A percentile compares a stretch with the other conserved stretches of the same genome.
Conservation (phyloP, 208 protist genomes). For the Herpetomonas samuelpessoai region DNA sequence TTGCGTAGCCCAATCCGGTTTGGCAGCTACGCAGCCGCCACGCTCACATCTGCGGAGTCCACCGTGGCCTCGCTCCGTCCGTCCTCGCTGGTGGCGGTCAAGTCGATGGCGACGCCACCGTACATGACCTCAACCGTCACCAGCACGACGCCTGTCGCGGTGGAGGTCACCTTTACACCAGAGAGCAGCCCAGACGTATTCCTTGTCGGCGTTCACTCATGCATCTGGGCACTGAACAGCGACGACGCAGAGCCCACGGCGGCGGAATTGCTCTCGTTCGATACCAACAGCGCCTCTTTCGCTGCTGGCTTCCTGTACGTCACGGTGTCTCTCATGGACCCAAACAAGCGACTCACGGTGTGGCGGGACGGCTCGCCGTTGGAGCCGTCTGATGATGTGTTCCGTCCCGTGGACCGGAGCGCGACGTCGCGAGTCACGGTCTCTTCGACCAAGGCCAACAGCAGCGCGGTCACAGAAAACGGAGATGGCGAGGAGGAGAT, state of each 20-base stretch:
- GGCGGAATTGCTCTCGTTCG: not conserved
- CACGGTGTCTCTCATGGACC: conserved; percentile 9
- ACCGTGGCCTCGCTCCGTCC: not conserved
- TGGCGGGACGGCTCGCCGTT: conserved; percentile 4
- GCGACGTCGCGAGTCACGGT: not conserved
- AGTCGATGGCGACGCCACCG: conserved; percentile 1
- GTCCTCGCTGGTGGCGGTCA: conserved; percentile 6
- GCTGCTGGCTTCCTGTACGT: conserved; percentile 3
- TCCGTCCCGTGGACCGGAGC: not conserved
- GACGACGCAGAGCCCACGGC: not conserved
- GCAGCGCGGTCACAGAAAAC: not conserved
- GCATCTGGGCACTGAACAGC: conserved; percentile 3
- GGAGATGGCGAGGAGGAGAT: too few relatives aligned
- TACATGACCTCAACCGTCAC: conserved; percentile 6
- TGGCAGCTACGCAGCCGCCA: not conserved
- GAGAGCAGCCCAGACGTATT: conserved; percentile 27
- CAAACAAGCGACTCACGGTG: conserved; percentile 8
- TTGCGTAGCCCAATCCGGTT: not conserved
- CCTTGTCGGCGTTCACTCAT: conserved; percentile 8
- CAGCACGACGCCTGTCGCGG: conserved; percentile 10
- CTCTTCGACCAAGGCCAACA: not conserved
- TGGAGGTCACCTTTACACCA: conserved; percentile 6
- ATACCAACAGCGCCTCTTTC: not conserved
- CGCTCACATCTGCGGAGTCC: conserved; percentile 1
- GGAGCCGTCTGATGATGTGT: not conserved